These are phyloP conservation scores for Talaromyces proteolyticus DNA, from an alignment of 495 filamentous ascomycete species.

Conservation along the genomic window DNA sequence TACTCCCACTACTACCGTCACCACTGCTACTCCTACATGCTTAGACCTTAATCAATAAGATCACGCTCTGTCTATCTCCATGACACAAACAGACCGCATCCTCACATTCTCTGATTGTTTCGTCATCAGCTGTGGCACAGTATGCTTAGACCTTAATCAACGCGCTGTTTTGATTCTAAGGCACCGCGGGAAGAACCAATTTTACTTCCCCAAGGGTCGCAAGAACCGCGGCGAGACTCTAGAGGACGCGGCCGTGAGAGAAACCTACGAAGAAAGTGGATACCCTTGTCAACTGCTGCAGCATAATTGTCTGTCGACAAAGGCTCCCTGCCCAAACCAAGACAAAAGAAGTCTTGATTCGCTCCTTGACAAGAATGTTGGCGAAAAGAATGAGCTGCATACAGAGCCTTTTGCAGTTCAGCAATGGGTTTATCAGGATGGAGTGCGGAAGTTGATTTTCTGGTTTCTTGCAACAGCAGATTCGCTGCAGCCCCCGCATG, in stretches of 20 bases:
- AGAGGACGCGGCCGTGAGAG: conserved; percentile 7
- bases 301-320: not conserved
- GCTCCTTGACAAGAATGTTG: too few relatives aligned
- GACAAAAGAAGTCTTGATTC: too few relatives aligned
- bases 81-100: not conserved
- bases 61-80: too few relatives aligned
- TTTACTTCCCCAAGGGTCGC: conserved; percentile 10
- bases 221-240: conserved; percentile 10
- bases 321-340: not conserved
- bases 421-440: not conserved
- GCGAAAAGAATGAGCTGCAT: too few relatives aligned
- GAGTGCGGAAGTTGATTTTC: not conserved
- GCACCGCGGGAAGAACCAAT: not conserved
- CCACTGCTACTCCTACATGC: too few relatives aligned
- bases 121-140: conserved; percentile 1
- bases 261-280: conserved; percentile 11
- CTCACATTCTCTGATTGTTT: not conserved
- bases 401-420: conserved; percentile 1
- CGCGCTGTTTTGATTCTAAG: not conserved
- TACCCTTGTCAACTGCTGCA: conserved; percentile 4
- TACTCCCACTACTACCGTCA: too few relatives aligned
- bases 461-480: not conserved
- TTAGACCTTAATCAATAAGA: too few relatives aligned
- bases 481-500: not conserved
- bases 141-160: not conserved